Evolutionary conservation across 2,329 filamentous ascomycete species (phyloP), one percentile per base, ranked within the genome.

Genomic region (Didymella pomorum): DNA sequence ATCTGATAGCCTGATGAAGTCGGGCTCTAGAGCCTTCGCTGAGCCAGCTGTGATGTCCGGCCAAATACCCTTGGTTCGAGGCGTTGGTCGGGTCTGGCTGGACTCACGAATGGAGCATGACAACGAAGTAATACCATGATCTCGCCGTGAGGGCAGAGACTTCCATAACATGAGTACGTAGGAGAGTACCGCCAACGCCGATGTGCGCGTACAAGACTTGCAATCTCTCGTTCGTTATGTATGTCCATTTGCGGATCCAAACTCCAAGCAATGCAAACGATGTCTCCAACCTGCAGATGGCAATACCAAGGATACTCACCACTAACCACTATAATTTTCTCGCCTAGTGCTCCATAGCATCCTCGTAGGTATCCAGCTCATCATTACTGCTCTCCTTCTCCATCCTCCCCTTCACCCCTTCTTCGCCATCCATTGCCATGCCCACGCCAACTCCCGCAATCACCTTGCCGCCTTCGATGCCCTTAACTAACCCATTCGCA

Each of bases 401-500:
- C 4, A 25, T 12, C 16, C 18, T 16, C 41, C 25, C 12, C 31
- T 23, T 31, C n/a, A 46, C 4, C 0, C 23, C 2, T 23, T 39
- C 23, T 28, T 49, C 39, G 8, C 25, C 23, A 25, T 41, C 37
- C 39, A 45, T 26, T 35, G 23, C 37, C 28, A 39, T 23, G 1
- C 41, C 53, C 4, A 44, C 45, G n/a, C 20, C 54, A 6, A 23
- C 48, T 33, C 21, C 9, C 21, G 4, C 29, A 3, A 44, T 43
- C 1, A 16, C 29, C 8, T 21, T 18, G 1, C 28, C 42, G 1
- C 54, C 42, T 21, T 2, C 11, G 26, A 51, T 35, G 5, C 42
- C 62, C 41, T 31, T 61, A 52, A 65, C n/a, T 56, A 74, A 46
- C 57, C 58, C 39, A 3, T 12, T 29, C 9, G 33, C 52, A 16